Evolutionary conservation across 2,329 filamentous ascomycete species (phyloP).

Genomic region (Paraconiothyrium sp.): DNA sequence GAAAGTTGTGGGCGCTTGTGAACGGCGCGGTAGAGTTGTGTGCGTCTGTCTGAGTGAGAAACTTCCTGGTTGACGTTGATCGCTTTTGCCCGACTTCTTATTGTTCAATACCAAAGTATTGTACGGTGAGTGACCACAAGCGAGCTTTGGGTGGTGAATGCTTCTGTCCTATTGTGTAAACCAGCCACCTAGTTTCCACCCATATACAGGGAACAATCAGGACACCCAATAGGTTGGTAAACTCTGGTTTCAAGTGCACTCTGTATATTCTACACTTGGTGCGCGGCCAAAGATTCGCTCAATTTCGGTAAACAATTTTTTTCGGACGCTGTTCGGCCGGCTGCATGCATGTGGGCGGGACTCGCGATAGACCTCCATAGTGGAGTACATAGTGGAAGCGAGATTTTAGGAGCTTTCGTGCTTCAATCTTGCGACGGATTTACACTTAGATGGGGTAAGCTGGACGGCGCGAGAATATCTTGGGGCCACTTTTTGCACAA

Average conservation of each 20-base stretch:
- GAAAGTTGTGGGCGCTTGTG: background rate
- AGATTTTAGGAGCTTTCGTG: background rate
- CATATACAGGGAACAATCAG: background rate
- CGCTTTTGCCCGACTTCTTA: background rate
- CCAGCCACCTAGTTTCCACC: background rate
- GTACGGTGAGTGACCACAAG: conserved; percentile 23
- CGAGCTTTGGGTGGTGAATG: conserved; percentile 13
- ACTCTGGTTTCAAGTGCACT: background rate
- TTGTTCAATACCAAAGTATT: background rate
- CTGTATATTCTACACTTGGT: background rate
- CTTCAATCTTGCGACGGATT: background rate
- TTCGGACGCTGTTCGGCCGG: conserved; percentile 11
- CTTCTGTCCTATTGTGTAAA: background rate
- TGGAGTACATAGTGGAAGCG: background rate
- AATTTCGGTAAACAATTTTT: background rate
- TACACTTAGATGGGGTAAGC: background rate
- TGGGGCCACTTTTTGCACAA: too few relatives aligned
- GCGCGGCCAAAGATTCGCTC: background rate
- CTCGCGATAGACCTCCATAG: background rate
- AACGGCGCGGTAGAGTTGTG: background rate
- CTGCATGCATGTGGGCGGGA: conserved; percentile 11
- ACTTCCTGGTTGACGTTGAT: background rate
- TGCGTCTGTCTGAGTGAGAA: background rate
- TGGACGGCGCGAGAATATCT: background rate
- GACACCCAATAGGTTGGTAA: background rate